Base-by-base conservation (phyloP, 192 early-diverging fungal genomes). In the Endogone sp. region DNA sequence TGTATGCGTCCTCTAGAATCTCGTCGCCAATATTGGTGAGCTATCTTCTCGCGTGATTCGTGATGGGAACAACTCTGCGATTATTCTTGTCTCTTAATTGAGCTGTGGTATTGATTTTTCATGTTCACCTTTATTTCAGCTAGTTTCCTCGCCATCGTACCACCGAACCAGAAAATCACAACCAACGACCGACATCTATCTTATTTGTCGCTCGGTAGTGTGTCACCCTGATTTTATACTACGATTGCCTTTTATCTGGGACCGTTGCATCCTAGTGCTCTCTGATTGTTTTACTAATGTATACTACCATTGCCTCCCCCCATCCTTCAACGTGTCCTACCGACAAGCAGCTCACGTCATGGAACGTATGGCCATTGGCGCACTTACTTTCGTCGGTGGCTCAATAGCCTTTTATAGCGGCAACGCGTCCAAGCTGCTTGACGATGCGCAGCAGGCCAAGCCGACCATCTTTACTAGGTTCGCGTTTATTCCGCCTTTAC, bases 391-490 rank as follows among this genome's bases (percentile, higher is more conserved):
- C 25, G 60, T 63, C 2, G 92, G 92, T 26, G 91, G 79, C 32
- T 82, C 82, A 2, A 89, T 95, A 60, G 94, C 91, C 20, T 89
- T 89, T 78, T 91, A 68, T 58, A 75, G 71, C 30, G 79, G 77
- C 32, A 74, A 88, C 71, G 79, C 84, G 10, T 69, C 86, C 44
- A 78, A 81, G 21, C 65, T 95, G 27, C 75, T 95, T 28, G 85
- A 92, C 28, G 90, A 91, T 69, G 76, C 94, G 58, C 83, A 84
- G 59, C 68, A 82, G 24, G 85, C 94, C 54, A 71, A 83, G 29
- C 95, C 95, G 4, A 94, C 91, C 21, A 63, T 94, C 32, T 91
- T 96, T 67, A 82, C 75, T 61, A 76, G 74, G 80, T 81, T 65
- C 64, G 27, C 26, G 26, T 26, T 32, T 29, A 44, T 11, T 37